Evolutionary conservation across 192 early-diverging fungal genomes (phyloP).

Genomic region (Umbelopsis isabellina): DNA sequence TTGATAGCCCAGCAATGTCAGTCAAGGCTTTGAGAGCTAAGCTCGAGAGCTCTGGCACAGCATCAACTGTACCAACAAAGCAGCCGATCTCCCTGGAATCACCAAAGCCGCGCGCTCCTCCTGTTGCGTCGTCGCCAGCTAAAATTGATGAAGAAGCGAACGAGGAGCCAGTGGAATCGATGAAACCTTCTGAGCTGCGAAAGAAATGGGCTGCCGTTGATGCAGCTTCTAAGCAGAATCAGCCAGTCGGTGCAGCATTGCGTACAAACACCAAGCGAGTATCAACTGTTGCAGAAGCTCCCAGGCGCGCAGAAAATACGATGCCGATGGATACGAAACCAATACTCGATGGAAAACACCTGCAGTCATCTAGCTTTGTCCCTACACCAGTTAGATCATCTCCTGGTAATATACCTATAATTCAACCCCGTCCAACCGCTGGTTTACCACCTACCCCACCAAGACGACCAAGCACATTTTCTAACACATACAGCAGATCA

Average conservation of each 20-base stretch:
- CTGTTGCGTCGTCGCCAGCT: background rate
- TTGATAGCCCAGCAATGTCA: background rate
- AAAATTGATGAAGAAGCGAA: background rate
- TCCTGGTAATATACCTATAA: background rate
- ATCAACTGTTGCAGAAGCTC: no score
- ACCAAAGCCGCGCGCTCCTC: background rate
- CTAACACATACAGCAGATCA: background rate
- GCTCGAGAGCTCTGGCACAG: background rate
- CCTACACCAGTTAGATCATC: background rate
- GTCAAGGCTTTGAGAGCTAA: constrained; percentile 15
- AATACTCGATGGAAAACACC: no score
- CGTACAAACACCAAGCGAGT: background rate
- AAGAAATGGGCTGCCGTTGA: constrained; percentile 13
- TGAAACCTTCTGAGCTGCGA: constrained; percentile 15
- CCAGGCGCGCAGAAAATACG: no score
- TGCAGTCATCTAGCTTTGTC: background rate
- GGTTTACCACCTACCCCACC: background rate
- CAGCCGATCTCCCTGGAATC: background rate
- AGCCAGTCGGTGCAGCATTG: background rate
- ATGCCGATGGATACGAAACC: no score
- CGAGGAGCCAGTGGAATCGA: background rate
- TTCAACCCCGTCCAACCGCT: background rate
- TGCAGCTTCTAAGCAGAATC: background rate
- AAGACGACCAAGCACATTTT: background rate
- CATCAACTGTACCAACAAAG: background rate